Evolutionary conservation across 202 grass and related monocot genomes (phyloP), one percentile per base, ranked within the genome.

Genomic region (Elaeis oleifera): DNA sequence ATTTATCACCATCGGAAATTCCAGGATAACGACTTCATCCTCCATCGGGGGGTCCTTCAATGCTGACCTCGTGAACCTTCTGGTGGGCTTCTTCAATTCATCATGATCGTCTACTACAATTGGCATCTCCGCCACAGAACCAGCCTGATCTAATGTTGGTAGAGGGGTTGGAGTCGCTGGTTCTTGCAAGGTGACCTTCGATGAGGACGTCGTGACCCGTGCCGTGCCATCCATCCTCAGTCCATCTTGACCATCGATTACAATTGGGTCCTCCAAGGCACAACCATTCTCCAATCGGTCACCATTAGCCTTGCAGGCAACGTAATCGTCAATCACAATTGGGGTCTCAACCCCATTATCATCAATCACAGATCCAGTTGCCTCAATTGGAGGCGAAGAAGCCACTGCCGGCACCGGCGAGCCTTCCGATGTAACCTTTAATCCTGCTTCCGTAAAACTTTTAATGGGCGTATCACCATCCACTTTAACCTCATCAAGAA

Each of bases 41-140:
- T 72, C 50, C 4, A 31, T 49, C 1, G 24, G 3, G 1, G 58
- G 26, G 52, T 53, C 79, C 70, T 83, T 89, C 80, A 87, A 52
- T 17, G 78, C 64, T 24, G 86, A 90, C 57, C 86, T 84, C 1
- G 81, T 88, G 54, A 96, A 90, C 69, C 78, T 81, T 51, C 69
- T 77, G 18, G 74, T 56, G 16, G 36, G n/a, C 19, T 64, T 22
- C 18, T 51, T 9, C 36, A 44, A 22, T 54, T 5, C 1, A 68
- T 68, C 65, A 16, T 39, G 27, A 56, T 36, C 16, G 25, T 39
- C 52, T 3, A 44, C 28, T 5, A 22, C 16, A 36, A 23, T 54
- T 1, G 27, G 20, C 32, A 17, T 32, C 19, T 18, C 65, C 65
- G 9, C 23, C 17, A 55, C 51, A 55, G 52, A n/a, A 22, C 15